A percentile compares a stretch with the other conserved stretches of the same genome.
Conservation (phyloP, 1,284 basidiomycete genomes). For the Cryptococcus amylolentus region DNA sequence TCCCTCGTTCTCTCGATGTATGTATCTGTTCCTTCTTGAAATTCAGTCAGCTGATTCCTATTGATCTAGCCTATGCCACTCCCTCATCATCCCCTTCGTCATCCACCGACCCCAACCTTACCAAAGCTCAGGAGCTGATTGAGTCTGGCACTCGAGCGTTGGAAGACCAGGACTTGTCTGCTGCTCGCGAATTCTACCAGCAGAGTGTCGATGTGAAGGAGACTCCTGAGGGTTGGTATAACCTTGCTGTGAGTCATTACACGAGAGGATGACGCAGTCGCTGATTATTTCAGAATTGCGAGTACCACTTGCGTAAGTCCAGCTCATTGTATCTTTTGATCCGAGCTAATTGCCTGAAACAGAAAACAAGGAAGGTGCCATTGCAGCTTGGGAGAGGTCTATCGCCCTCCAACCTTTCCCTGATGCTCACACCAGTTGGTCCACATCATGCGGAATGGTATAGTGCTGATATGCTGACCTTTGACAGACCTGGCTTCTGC, state of each 20-base stretch:
- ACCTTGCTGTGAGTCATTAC: slow-evolving; percentile 42
- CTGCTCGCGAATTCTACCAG: slow-evolving; percentile 72
- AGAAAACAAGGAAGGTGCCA: slow-evolving; percentile 85
- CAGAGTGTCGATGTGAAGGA: slow-evolving; percentile 77
- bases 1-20: neutral
- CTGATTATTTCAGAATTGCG: slow-evolving; percentile 31
- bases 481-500: slow-evolving; percentile 80
- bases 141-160: slow-evolving; percentile 83
- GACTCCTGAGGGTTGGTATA: slow-evolving; percentile 56
- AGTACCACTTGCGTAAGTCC: slow-evolving; percentile 44
- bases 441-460: neutral
- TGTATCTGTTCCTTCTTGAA: neutral
- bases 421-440: slow-evolving; percentile 87
- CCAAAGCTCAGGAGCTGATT: slow-evolving; percentile 73
- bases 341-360: slow-evolving; percentile 5
- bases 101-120: slow-evolving; percentile 75
- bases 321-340: neutral
- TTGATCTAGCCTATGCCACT: slow-evolving; percentile 70
- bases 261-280: neutral
- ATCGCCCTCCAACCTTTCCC: slow-evolving; percentile 79
- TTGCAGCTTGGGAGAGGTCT: slow-evolving; percentile 80
- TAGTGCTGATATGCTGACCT: neutral
- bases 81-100: slow-evolving; percentile 75
- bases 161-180: slow-evolving; percentile 82
- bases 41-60: neutral